Evolutionary conservation across 2,329 filamentous ascomycete species (phyloP), one percentile per base, ranked within the genome.

Genomic region (Phialemonium atrogriseum): DNA sequence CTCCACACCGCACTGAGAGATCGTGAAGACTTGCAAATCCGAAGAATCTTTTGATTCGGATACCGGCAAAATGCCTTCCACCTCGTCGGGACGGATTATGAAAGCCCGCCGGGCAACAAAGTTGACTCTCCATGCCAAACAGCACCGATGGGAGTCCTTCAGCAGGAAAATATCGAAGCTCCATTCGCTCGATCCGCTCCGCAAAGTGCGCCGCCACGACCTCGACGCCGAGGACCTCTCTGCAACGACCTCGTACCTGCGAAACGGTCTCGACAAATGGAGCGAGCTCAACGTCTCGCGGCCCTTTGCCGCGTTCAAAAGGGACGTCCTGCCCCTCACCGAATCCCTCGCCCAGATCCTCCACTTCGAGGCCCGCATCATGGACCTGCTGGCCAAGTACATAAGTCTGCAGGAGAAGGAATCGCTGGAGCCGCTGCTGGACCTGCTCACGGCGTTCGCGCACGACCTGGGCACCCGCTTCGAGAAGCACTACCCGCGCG

Each of bases 311-410:
- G 64, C 68, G 24, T 96, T 98, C 59, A 73, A 78, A 44, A 75
- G 79, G 41, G 75, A 84, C 52, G 77, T 85, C 27, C 68, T 73
- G 45, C 79, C 84, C 33, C 69, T 94, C 33, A 89, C 79, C 64
- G 88, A 96, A 56, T 95, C 80, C 51, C 71, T 99, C 25, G 80
- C 88, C 14, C 86, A 95, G 57, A 83, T 99, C 42, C 65, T 99
- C 38, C 84, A 96, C 63, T 84, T 94, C 56, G 81, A 94, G 59
- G 75, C 84, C 44, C 76, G 76, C 54, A 91, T 98, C 44, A 83
- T 94, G 70, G 76, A 76, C 23, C 55, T 81, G 37, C 66, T 99
- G 39, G 72, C 79, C 38, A 68, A 76, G 48, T 83, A 86, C 47
- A 88, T 96, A 39, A 74, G 78, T 32, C 74, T 74, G 47, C 79